Conservation (phyloP, 2,329 filamentous ascomycete species). For the Arthrobotrys megalospora region DNA sequence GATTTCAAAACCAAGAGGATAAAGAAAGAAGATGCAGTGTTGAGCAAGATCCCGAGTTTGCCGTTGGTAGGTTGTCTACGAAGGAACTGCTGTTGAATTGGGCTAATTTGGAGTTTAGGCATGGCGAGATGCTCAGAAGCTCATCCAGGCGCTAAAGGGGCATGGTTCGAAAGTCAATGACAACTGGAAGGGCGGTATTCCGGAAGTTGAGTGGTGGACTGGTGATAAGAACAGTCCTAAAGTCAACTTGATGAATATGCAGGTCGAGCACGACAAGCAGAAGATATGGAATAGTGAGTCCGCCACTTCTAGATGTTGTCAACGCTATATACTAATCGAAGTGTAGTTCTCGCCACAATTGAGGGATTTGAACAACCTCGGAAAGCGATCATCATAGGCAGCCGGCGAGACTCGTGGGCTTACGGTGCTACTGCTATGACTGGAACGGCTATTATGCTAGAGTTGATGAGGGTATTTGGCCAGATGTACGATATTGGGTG, state of each 20-base stretch:
- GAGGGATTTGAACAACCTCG: conserved; percentile 84
- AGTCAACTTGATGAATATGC: conserved; percentile 86
- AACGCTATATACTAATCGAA: not conserved
- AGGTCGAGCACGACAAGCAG: conserved; percentile 86
- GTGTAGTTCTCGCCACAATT: conserved; percentile 81
- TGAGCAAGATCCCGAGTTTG: conserved; percentile 88
- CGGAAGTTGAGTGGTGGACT: conserved; percentile 87
- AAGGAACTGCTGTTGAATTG: not conserved
- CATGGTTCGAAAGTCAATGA: conserved; percentile 78
- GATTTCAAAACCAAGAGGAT: conserved; percentile 77
- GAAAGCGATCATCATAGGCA: conserved; percentile 90
- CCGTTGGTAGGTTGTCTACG: conserved; percentile 73
- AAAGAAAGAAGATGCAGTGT: conserved; percentile 77
- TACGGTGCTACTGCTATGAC: conserved; percentile 90
- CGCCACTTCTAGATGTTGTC: not conserved
- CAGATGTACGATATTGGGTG: conserved; percentile 83
- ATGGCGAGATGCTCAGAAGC: conserved; percentile 86
- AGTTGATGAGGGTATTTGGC: conserved; percentile 87
- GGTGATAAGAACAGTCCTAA: conserved; percentile 78
- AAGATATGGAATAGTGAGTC: conserved; percentile 82
- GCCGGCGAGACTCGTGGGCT: conserved; percentile 93
- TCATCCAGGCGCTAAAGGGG: conserved; percentile 83
- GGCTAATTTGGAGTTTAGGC: conserved; percentile 66
- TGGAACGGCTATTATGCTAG: conserved; percentile 91
- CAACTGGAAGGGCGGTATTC: conserved; percentile 83